These are phyloP conservation scores for Theileria parva DNA, from an alignment of 169 alveolate genomes.

Conservation along the genomic window DNA sequence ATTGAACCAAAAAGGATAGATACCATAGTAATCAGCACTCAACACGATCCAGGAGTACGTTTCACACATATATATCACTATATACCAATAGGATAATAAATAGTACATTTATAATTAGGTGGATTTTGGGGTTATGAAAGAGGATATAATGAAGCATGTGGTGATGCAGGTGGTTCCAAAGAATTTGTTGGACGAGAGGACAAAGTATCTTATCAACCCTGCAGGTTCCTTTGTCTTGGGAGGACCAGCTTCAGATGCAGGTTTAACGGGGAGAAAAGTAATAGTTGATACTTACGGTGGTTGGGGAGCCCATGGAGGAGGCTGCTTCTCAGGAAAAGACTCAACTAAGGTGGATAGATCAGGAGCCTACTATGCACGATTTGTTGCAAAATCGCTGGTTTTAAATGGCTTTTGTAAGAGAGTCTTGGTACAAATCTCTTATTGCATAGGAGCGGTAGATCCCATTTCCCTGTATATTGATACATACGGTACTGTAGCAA, in stretches of 20 bases:
- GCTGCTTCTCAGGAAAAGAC: constrained; percentile 99
- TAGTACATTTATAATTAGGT: constrained; percentile 15
- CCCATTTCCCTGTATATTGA: constrained; percentile 96
- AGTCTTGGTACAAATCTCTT: constrained; percentile 94
- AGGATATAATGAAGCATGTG: constrained; percentile 89
- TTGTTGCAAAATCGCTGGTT: constrained; percentile 98
- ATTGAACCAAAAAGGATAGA: constrained; percentile 90
- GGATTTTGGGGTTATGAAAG: constrained; percentile 78
- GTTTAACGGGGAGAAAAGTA: constrained; percentile 98
- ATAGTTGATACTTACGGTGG: constrained; percentile 99
- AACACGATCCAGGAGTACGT: constrained; percentile 79
- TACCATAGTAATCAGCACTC: constrained; percentile 91
- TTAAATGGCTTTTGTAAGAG: constrained; percentile 93
- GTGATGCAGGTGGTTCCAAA: constrained; percentile 92
- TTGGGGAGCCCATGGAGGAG: constrained; percentile 99
- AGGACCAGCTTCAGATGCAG: constrained; percentile 99
- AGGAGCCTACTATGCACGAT: constrained; percentile 98
- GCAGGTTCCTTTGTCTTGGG: constrained; percentile 97
- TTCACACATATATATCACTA: background rate
- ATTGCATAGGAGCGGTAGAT: constrained; percentile 95
- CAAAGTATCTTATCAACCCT: constrained; percentile 94
- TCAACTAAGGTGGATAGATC: constrained; percentile 98
- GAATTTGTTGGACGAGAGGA: constrained; percentile 89
- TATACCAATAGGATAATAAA: too few species aligned
- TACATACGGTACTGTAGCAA: constrained; percentile 90